Evolutionary conservation across 306 rosid species (phyloP).

Genomic region (Prunus mira): DNA sequence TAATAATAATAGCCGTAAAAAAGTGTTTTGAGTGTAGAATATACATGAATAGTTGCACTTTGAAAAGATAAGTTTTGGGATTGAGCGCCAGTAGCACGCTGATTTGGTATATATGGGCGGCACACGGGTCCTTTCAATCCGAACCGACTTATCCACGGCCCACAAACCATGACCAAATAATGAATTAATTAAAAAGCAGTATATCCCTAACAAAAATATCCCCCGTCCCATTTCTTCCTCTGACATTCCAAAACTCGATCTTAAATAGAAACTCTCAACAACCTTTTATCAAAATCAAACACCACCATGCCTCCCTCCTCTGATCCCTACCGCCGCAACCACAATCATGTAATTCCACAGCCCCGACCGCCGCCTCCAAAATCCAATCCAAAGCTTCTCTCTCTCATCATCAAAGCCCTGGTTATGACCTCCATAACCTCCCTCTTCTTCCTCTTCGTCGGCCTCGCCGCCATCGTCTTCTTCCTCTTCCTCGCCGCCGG

Average conservation of each 20-base stretch:
- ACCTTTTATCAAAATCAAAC: background rate
- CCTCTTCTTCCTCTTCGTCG: constrained; percentile 68
- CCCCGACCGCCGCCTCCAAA: constrained; percentile 38
- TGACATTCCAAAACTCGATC: background rate
- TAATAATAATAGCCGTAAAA: too few species aligned
- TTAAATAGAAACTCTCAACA: background rate
- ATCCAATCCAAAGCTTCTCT: constrained; percentile 51
- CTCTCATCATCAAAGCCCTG: constrained; percentile 63
- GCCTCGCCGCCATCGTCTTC: constrained; percentile 72
- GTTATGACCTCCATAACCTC: constrained; percentile 72
- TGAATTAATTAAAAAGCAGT: background rate
- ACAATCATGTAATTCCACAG: constrained; percentile 12
- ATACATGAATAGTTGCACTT: too few species aligned
- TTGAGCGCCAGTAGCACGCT: too few species aligned
- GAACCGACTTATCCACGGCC: background rate
- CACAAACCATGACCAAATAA: background rate
- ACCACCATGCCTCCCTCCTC: constrained; percentile 6
- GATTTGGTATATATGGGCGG: too few species aligned
- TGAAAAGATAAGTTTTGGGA: too few species aligned
- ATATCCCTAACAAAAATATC: background rate
- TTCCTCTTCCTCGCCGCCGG: constrained; percentile 59
- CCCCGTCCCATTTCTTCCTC: background rate
- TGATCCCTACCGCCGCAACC: background rate
- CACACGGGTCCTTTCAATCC: background rate
- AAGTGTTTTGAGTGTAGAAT: too few species aligned